A percentile compares a stretch with the other conserved stretches of the same genome.
These are phyloP conservation scores for Globisporangium middletonii DNA, from an alignment of 352 stramenopile species.

Conservation along the genomic window DNA sequence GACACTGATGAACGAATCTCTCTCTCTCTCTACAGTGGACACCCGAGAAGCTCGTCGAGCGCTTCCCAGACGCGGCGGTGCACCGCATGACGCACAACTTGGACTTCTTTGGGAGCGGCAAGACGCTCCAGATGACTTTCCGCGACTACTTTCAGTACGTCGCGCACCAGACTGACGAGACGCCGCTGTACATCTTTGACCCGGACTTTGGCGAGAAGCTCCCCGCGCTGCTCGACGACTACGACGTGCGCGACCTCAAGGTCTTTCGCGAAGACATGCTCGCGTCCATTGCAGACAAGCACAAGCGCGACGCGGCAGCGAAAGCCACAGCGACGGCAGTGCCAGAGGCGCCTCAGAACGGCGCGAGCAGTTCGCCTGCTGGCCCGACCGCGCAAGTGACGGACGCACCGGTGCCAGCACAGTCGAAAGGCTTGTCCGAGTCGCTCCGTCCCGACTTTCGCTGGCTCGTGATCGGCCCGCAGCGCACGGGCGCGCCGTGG, in stretches of 20 bases:
- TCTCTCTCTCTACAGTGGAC: slow-evolving; percentile 42
- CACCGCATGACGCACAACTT: slow-evolving; percentile 79
- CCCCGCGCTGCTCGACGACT: slow-evolving; percentile 61
- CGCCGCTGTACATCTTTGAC: slow-evolving; percentile 87
- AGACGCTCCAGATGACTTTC: slow-evolving; percentile 74
- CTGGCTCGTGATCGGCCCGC: slow-evolving; percentile 79
- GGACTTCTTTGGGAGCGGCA: slow-evolving; percentile 45
- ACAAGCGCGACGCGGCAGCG: no score
- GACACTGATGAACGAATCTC: no score
- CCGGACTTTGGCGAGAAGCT: slow-evolving; percentile 80
- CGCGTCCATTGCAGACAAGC: neutral
- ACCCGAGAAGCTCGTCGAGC: slow-evolving; percentile 45
- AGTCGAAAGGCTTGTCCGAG: slow-evolving; percentile 12
- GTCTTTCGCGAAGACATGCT: slow-evolving; percentile 80
- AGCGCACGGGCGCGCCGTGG: slow-evolving; percentile 89
- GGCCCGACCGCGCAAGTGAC: neutral
- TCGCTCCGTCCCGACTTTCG: slow-evolving; percentile 61
- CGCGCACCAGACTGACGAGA: slow-evolving; percentile 69
- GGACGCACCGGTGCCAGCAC: neutral
- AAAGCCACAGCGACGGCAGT: neutral
- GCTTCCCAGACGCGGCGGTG: slow-evolving; percentile 42
- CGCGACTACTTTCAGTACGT: slow-evolving; percentile 66
- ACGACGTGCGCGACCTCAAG: slow-evolving; percentile 49
- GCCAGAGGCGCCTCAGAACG: no score
- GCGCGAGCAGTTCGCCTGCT: no score